Conservation (phyloP, 805 yeast species). For the Pichia thaimueangensis region DNA sequence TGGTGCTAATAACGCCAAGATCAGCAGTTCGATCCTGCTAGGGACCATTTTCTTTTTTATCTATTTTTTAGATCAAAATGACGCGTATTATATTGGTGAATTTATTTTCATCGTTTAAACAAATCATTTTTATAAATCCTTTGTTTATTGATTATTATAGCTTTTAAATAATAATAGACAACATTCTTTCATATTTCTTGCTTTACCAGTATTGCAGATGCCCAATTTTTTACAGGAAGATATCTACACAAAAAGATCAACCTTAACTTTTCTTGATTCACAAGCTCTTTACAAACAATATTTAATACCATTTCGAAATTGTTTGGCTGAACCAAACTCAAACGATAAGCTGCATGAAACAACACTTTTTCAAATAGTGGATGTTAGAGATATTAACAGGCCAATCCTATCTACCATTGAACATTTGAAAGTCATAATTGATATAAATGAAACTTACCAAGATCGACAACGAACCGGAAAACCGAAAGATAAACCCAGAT, state of each 20-base stretch:
- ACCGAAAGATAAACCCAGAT: conserved; percentile 19
- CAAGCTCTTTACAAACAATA: not conserved
- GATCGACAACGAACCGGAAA: conserved; percentile 40
- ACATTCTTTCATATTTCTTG: no score
- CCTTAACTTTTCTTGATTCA: not conserved
- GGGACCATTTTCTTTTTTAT: conserved; percentile 47
- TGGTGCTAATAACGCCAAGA: conserved; percentile 46
- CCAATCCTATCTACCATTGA: conserved; percentile 52
- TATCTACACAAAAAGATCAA: conserved; percentile 2
- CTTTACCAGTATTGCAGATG: not conserved
- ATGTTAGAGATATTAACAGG: conserved; percentile 45
- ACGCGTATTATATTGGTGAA: no score
- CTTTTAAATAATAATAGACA: no score
- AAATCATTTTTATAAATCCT: no score
- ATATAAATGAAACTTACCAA: conserved; percentile 52
- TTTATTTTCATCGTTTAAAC: no score
- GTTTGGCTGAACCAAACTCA: conserved; percentile 9
- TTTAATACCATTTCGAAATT: conserved; percentile 8
- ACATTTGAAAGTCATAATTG: conserved; percentile 42
- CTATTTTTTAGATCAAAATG: not conserved
- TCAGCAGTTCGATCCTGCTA: conserved; percentile 87
- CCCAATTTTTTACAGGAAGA: conserved; percentile 7
- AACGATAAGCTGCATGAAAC: conserved; percentile 1
- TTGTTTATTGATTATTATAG: no score
- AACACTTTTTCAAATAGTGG: conserved; percentile 49